Percentiles rank a stretch among this genome's conserved stretches.
phyloP scores from a whole-genome alignment of 768 basidiomycete species.

The Termitomyces sp. region DNA sequence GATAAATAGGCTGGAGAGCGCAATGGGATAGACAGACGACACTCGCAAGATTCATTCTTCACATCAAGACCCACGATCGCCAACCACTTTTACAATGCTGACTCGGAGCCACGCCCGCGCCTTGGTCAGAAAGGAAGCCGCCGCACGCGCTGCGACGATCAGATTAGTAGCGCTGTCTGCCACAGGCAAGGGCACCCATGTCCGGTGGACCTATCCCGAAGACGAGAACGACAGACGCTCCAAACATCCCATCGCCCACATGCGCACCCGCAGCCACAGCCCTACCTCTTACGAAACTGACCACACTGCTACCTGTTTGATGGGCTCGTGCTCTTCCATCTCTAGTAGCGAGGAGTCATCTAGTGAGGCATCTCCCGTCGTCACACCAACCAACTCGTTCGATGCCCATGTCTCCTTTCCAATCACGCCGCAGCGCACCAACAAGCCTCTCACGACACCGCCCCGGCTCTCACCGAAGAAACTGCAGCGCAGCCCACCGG shows the following conservation, averaged over 20 bases:
- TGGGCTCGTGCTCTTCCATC: conserved; percentile 1
- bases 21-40: not conserved
- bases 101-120: conserved; percentile 10
- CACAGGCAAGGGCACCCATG: conserved; percentile 11
- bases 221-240: not conserved
- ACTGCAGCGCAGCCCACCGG: conserved; percentile 10
- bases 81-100: conserved; percentile 2
- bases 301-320: not conserved
- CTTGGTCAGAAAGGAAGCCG: not conserved
- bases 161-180: conserved; percentile 1
- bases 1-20: not conserved
- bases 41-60: not conserved
- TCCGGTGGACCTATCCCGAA: conserved; percentile 2
- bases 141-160: not conserved
- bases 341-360: conserved; percentile 2
- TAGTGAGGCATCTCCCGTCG: not conserved
- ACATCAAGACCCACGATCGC: not conserved
- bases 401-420: not conserved
- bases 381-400: conserved; percentile 3
- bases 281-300: not conserved
- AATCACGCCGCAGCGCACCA: conserved; percentile 2
- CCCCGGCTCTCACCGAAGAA: conserved; percentile 6
- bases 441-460: conserved; percentile 2
- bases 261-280: not conserved
- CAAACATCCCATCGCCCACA: not conserved